phyloP scores from a whole-genome alignment of 2,329 filamentous ascomycete species.

The Sarocladiaceae sp. region DNA sequence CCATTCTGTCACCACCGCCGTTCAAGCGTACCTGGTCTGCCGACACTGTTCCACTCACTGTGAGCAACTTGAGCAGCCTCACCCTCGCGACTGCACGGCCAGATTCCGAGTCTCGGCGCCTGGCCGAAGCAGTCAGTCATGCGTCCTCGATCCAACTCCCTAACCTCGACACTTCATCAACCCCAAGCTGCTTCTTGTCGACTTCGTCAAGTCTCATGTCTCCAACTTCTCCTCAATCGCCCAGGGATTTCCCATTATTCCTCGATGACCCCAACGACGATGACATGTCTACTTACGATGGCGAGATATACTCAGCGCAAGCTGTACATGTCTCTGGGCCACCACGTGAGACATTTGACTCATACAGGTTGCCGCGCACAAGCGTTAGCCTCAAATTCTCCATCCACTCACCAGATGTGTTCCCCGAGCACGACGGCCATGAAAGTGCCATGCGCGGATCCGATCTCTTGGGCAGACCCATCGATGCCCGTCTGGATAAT shows the following conservation, averaged over 20 bases:
- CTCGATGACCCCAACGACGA: slow-evolving; percentile 38
- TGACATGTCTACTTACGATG: slow-evolving; percentile 29
- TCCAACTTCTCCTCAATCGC: slow-evolving; percentile 27
- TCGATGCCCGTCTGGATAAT: slow-evolving; percentile 32
- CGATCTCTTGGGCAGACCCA: slow-evolving; percentile 26
- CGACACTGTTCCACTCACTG: slow-evolving; percentile 20
- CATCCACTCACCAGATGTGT: slow-evolving; percentile 5
- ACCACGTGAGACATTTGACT: background rate
- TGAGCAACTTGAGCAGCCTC: slow-evolving; percentile 18
- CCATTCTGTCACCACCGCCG: slow-evolving; percentile 48
- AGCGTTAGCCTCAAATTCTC: slow-evolving; percentile 1
- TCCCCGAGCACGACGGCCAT: background rate
- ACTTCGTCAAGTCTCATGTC: slow-evolving; percentile 20
- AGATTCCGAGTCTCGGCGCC: background rate
- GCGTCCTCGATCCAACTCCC: slow-evolving; percentile 11
- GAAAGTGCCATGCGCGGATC: slow-evolving; percentile 14
- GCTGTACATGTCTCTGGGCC: slow-evolving; percentile 9
- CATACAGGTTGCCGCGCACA: slow-evolving; percentile 7
- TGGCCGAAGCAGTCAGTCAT: background rate
- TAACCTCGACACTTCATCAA: slow-evolving; percentile 17
- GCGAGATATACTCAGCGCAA: slow-evolving; percentile 19
- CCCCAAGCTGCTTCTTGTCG: slow-evolving; percentile 23
- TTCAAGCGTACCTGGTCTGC: slow-evolving; percentile 30
- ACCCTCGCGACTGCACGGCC: slow-evolving; percentile 17
- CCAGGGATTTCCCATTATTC: slow-evolving; percentile 36